Conservation (phyloP, 352 stramenopile species). For the Thraustochytrium sp. region DNA sequence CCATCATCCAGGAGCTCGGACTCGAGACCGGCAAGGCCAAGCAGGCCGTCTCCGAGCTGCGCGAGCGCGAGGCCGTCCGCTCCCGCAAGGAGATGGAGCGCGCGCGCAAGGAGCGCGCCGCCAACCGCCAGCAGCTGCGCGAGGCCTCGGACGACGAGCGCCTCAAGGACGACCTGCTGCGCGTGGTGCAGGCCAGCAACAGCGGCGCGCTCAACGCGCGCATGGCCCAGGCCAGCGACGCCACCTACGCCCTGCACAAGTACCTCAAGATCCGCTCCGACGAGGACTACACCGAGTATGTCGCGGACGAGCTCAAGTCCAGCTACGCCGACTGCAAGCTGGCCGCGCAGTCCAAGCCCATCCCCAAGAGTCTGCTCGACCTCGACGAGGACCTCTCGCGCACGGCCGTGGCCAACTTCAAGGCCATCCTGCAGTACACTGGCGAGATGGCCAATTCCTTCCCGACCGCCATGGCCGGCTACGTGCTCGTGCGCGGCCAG, state of each 20-base stretch:
- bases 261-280: constrained; percentile 18
- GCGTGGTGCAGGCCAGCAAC: neutral
- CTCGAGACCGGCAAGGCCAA: constrained; percentile 36
- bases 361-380: constrained; percentile 27
- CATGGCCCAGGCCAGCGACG: constrained; percentile 5
- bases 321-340: constrained; percentile 40
- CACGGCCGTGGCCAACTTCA: constrained; percentile 12
- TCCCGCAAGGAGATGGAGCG: neutral
- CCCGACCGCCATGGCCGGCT: constrained; percentile 35
- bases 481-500: constrained; percentile 29
- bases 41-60: constrained; percentile 19
- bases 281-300: constrained; percentile 37
- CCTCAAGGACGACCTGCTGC: neutral
- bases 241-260: constrained; percentile 1
- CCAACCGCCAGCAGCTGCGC: neutral
- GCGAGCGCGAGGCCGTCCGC: neutral
- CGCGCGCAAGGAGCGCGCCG: neutral
- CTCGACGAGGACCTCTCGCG: constrained; percentile 26
- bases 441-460: constrained; percentile 20
- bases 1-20: constrained; percentile 22
- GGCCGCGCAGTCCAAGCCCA: neutral
- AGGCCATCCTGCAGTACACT: constrained; percentile 38
- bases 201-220: neutral
- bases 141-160: constrained; percentile 23
- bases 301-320: constrained; percentile 25